Base-by-base conservation (phyloP, 805 yeast genomes). In the Candida methanosorbosa region DNA sequence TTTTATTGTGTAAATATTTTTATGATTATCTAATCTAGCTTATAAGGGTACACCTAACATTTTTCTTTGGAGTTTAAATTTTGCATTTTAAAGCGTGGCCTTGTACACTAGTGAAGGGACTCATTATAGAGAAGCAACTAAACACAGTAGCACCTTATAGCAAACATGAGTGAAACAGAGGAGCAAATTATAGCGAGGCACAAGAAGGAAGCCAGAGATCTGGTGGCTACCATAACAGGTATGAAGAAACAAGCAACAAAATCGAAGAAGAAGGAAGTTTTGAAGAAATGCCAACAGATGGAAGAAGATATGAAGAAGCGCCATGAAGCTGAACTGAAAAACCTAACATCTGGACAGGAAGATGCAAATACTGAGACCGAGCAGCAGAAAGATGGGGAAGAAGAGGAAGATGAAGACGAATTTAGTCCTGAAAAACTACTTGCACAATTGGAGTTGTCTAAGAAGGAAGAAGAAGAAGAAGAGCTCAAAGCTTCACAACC, bases 161-260 rank as follows among this genome's bases (percentile, higher is more conserved):
- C n/a, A n/a, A n/a, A n/a, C n/a, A n/a, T n/a, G n/a, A n/a, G 39
- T 17, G 71, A 68, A 33, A 50, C 64, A 3, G 61, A 60, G 49
- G 82, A 76, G 18, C 71, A 68, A 29, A 37, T 79, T 3, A 41
- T 72, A 4, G 64, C 73, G 0, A 68, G 81, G 41, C 95, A 87
- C 45, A 66, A 73, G 45, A 78, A 77, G 48, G 94, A 86, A 54
- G 56, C 54, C 36, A 70, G 76, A 41, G 87, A 85, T 38, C 61
- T 85, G 39, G 64, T 72, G 16, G 80, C 82, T 9, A 68, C 72
- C 21, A 64, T 76, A 21, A 85, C 94, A 3, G 80, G 82, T 2
- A 57, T 87, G 68, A 84, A 81, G 60, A 84, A 84, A 48, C 90
- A 80, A 56, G 88, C 90, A 2, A 75, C 85, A 14, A 83, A 85